Base-by-base conservation (phyloP, 2,329 filamentous ascomycete species). In the Arachnomyces sp. region DNA sequence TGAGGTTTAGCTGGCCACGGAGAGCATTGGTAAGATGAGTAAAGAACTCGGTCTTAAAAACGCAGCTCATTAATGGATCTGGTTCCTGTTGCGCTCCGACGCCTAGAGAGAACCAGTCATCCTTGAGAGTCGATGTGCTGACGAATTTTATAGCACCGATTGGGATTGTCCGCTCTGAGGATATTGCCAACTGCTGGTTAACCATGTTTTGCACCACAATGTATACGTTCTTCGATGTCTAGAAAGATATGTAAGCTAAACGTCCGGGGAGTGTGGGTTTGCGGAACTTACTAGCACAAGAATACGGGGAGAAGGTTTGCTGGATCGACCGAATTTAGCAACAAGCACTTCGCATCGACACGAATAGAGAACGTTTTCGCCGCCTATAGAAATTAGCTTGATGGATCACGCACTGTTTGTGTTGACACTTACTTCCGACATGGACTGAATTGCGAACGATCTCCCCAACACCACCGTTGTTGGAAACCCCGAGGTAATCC, bases 11-110 rank as follows among this genome's bases (percentile, higher is more conserved):
- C 7, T 85, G 81, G 7, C 84, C 86, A 3, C 84, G 81, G 64
- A 93, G 84, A 38, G 80, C 79, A 37, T 78, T 80, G 57, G 82
- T 80, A 68, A 98, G 80, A 48, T 95, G 89, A 1, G 90, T 93
- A 58, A 96, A 94, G 64, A 98, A 82, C 57, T 98, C 92, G 0
- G 92, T 98, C 71, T 98, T 98, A 63, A 98, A 80, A 14, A 95
- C 70, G 57, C 92, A 98, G 66, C 82, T 94, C 55, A 98, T 65
- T 15, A 98, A 73, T n/a, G 92, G 88, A 62, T 98, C 92, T 0
- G 92, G 75, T 60, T 96, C 90, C 57, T 94, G 87, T 7, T 82
- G 82, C 25, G 89, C 89, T n/a, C 86, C 87, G 33, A 93, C 75
- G 3, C 89, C 86, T 28, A 98, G 72, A 1, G 90, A 87, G 63